Percentiles rank a stretch among this genome's conserved stretches.
Conservation (phyloP, 2,329 filamentous ascomycete genomes). For the Colletotrichum godetiae region DNA sequence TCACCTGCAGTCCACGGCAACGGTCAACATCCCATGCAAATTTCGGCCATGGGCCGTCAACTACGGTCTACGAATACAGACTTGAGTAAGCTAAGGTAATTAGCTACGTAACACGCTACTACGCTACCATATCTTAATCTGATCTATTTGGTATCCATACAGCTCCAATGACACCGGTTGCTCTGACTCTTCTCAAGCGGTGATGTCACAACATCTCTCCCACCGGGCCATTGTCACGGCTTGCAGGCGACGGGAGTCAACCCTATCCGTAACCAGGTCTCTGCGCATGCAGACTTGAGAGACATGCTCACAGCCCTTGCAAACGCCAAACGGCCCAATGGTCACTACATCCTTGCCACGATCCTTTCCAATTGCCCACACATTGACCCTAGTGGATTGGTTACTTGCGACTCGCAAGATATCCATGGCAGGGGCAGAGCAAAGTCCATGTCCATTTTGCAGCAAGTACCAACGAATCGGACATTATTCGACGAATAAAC, state of each 20-base stretch:
- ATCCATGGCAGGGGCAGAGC: background rate
- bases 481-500: conserved; percentile 1
- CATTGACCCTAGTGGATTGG: background rate
- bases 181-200: background rate
- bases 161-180: background rate
- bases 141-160: background rate
- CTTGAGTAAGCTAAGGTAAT: too few species aligned
- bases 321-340: background rate
- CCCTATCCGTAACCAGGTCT: background rate
- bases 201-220: conserved; percentile 22
- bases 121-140: background rate
- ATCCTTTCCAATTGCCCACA: background rate
- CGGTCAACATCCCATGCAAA: background rate
- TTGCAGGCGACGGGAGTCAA: background rate
- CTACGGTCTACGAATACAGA: too few species aligned
- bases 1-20: conserved; percentile 1
- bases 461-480: background rate
- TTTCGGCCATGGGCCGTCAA: background rate
- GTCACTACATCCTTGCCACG: background rate
- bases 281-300: too few species aligned
- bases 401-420: background rate
- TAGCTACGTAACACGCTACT: background rate
- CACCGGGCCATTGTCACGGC: background rate
- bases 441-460: background rate
- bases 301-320: background rate